Evolutionary conservation across 2,329 filamentous ascomycete genomes (phyloP), one percentile per base, ranked within the genome.

Genomic region (Anthostomella pinea): DNA sequence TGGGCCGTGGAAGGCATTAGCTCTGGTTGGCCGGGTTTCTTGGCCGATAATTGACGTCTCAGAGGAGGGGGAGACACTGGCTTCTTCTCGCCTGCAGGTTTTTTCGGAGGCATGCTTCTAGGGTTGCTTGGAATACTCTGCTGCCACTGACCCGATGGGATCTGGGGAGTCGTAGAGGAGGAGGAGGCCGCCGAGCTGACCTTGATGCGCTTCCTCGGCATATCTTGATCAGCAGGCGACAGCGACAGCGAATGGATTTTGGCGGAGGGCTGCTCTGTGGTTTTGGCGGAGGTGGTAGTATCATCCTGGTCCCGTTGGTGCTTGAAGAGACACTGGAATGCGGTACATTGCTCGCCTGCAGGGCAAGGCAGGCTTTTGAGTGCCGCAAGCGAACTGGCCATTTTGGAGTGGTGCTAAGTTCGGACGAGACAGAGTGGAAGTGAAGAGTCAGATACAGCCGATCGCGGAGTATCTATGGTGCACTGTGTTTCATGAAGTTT

Each of bases 281-380:
- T 35, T 25, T 43, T 39, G 27, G 30, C 30, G 7, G 38, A 35
- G 17, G 40, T 23, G 30, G 38, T 42, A 10, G 43, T 31, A 36
- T 52, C 33, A 10, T 53, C 34, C 15, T 41, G 54, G 19, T 71
- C 65, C 14, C 50, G 53, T 21, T 57, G 56, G 46, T 74, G 69
- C 18, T 68, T 67, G 47, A 75, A 75, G 24, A 75, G 64, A 48
- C 72, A 75, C 41, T 68, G 62, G 47, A 72, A 72, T 11, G 71
- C 69, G 7, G 64, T 69, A 49, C 72, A 75, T 3, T 42, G 58
- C 30, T 65, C 60, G 33, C 71, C 71, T 14, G 68, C 69, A 5
- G 72, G 72, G 46, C 72, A 75, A 8, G 70, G 68, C 30, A 75
- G 67, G 40, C 65, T 66, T 48, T 72, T 74, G 43, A 75, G 67